Evolutionary conservation across 2,329 filamentous ascomycete genomes (phyloP).

Genomic region (Cladophialophora exuberans): DNA sequence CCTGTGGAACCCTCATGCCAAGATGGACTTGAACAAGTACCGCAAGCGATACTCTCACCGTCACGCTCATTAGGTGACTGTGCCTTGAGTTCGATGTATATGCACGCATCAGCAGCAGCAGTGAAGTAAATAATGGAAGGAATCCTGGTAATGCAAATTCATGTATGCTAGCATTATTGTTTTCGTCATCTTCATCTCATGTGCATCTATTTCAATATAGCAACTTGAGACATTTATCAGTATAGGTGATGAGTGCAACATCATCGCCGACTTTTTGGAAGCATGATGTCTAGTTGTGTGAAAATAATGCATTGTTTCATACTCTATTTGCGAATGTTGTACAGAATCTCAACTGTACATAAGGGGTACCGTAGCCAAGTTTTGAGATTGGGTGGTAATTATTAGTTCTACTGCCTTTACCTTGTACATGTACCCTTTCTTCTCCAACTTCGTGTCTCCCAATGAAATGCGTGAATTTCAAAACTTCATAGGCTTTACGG

Average conservation of each 20-base stretch:
- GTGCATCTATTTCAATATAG: slow-evolving; percentile 3
- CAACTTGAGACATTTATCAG: slow-evolving; percentile 2
- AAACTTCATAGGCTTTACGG: neutral
- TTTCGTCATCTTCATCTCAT: slow-evolving; percentile 8
- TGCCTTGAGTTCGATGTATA: neutral
- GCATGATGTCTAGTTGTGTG: slow-evolving; percentile 5
- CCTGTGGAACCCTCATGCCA: slow-evolving; percentile 6
- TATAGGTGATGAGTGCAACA: slow-evolving; percentile 7
- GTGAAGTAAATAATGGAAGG: slow-evolving; percentile 19
- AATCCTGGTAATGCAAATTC: slow-evolving; percentile 16
- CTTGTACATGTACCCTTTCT: too few species aligned
- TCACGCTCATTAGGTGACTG: slow-evolving; percentile 17
- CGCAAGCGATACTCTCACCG: slow-evolving; percentile 20
- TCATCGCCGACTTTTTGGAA: slow-evolving; percentile 4
- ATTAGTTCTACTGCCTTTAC: too few species aligned
- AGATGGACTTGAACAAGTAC: slow-evolving; percentile 19
- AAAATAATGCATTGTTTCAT: slow-evolving; percentile 3
- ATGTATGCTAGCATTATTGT: slow-evolving; percentile 19
- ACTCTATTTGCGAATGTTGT: neutral
- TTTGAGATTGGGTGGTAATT: too few species aligned
- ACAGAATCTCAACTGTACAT: neutral
- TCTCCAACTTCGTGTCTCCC: neutral
- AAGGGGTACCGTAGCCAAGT: too few species aligned
- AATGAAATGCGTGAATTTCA: neutral
- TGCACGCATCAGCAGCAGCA: slow-evolving; percentile 19